Conservation (phyloP, 2,329 filamentous ascomycete species). For the Eurotiales sp. region DNA sequence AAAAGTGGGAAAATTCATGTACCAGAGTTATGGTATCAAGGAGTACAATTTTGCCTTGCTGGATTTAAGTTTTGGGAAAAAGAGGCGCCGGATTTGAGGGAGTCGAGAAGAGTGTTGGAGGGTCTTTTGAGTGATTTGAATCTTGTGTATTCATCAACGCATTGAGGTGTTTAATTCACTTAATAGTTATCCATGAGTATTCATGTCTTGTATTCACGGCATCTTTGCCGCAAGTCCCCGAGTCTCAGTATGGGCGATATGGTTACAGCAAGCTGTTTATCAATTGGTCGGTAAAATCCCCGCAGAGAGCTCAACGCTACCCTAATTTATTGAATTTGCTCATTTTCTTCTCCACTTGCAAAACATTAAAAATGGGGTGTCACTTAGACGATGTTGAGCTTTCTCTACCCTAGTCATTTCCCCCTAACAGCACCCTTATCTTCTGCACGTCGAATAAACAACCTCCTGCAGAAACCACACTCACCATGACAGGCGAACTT, state of each 20-base stretch:
- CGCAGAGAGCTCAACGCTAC: neutral
- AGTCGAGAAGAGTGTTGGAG: neutral
- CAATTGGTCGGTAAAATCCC: neutral
- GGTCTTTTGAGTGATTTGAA: neutral
- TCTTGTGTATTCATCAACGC: neutral
- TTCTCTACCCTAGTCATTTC: neutral
- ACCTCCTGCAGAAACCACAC: neutral
- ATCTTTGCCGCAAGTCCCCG: neutral
- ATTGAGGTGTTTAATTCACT: neutral
- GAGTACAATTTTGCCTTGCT: neutral
- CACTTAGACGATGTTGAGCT: neutral
- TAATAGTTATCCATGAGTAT: too few relatives aligned
- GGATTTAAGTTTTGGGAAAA: constrained; percentile 7
- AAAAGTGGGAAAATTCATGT: constrained; percentile 1
- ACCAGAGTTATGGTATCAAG: neutral
- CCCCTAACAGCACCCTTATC: neutral
- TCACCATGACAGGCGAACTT: neutral
- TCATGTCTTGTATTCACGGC: neutral
- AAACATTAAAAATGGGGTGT: neutral
- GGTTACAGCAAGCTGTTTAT: too few relatives aligned
- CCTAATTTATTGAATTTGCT: neutral
- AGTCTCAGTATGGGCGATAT: neutral
- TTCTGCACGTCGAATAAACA: too few relatives aligned
- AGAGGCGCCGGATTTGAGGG: constrained; percentile 1
- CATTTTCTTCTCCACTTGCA: neutral